Evolutionary conservation across 179 eudicot species (phyloP), one percentile per base, ranked within the genome.

Genomic region (Gypsophila paniculata): DNA sequence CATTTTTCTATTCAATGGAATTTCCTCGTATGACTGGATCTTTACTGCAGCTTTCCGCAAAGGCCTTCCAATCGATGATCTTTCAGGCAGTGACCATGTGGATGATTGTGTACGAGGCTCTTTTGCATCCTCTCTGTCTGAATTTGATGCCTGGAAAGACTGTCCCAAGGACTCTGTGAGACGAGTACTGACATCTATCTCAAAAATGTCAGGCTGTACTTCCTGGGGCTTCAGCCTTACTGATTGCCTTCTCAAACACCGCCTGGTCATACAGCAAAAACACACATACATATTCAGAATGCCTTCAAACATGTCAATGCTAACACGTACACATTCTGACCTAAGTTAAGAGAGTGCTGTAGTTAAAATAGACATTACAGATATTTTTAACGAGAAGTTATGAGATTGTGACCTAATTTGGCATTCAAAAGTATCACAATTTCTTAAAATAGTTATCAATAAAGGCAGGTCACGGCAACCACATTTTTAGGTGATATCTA

Each of bases 21-120:
- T 70, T 69, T 90, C 98, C 82, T 85, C 89, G 87, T 93, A 93
- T 14, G 95, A 80, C 52, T 86, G 87, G 63, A 93, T 84, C 72
- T 93, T 93, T 61, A 46, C 87, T 26, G 83, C 86, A 61, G 93
- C 91, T 70, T 65, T 85, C 5, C 96, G 91, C 29, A 65, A 25
- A 36, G 96, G 98, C 77, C 98, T 81, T 54, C 86, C 90, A 9
- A 87, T 38, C 6, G 96, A 90, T 32, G 74, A 42, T 78, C 96
- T 83, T 79, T 74, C 75, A 21, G 82, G n/a, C 68, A 68, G 75
- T 49, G 44, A 67, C 26, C 72, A 34, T 26, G 71, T 82, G 13
- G 80, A 46, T 53, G 78, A 65, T 34, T 32, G 66, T 19, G 69
- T 22, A 52, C 18, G 39, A 64, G 13, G 21, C 48, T 34, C 69